A percentile compares a stretch with the other conserved stretches of the same genome.
These are phyloP conservation scores for Coprinellus aureogranulatus DNA, from an alignment of 768 basidiomycete species.

Conservation along the genomic window DNA sequence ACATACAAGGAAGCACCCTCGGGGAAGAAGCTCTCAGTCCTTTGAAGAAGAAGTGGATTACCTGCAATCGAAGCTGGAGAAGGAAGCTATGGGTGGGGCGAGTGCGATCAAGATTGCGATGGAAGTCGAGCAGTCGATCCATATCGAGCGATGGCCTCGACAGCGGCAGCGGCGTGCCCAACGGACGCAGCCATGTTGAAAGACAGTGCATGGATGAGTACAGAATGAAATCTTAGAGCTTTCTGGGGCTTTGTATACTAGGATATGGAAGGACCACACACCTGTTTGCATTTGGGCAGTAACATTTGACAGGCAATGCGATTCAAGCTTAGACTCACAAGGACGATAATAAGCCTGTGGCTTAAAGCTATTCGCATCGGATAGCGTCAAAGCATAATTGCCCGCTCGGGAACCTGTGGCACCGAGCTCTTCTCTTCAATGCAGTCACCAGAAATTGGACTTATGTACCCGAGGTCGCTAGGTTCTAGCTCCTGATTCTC, in stretches of 20 bases:
- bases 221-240: too few species aligned
- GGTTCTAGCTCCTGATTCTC: too few species aligned
- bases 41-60: constrained; percentile 6
- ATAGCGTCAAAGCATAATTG: neutral
- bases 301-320: too few species aligned
- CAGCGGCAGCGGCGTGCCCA: neutral
- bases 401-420: too few species aligned
- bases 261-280: too few species aligned
- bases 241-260: too few species aligned
- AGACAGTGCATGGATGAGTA: neutral
- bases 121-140: neutral
- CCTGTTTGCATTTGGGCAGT: too few species aligned
- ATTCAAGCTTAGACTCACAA: too few species aligned
- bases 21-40: neutral
- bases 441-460: too few species aligned
- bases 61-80: constrained; percentile 5
- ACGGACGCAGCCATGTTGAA: neutral
- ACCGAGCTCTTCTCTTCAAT: too few species aligned
- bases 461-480: too few species aligned
- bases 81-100: constrained; percentile 1
- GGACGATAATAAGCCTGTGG: too few species aligned
- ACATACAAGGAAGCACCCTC: neutral
- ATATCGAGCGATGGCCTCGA: neutral
- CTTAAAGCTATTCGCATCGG: neutral
- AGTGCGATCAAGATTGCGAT: neutral